Evolutionary conservation across 2,329 filamentous ascomycete genomes (phyloP).

Genomic region (Coniochaeta sp.): DNA sequence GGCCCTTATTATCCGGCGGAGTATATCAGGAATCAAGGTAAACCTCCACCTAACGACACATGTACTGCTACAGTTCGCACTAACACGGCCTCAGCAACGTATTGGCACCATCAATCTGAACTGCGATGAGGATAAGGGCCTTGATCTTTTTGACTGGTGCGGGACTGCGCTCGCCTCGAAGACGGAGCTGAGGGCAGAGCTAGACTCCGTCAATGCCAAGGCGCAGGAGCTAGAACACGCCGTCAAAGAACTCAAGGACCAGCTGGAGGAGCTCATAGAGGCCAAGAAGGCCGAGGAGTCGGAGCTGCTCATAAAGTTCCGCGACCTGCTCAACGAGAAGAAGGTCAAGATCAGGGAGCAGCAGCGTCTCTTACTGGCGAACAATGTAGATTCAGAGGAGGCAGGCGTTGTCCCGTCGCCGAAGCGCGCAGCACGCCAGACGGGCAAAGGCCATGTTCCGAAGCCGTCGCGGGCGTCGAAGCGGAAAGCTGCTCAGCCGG

Average conservation of each 20-base stretch:
- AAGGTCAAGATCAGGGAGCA: slow-evolving; percentile 74
- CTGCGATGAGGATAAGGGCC: slow-evolving; percentile 46
- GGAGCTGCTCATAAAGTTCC: slow-evolving; percentile 61
- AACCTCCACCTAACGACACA: slow-evolving; percentile 11
- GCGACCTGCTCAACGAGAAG: slow-evolving; percentile 67
- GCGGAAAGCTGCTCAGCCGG: slow-evolving; percentile 37
- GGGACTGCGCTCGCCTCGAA: slow-evolving; percentile 46
- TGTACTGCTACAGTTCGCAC: background rate
- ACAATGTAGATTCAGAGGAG: background rate
- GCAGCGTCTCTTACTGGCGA: slow-evolving; percentile 45
- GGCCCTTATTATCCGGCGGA: slow-evolving; percentile 58
- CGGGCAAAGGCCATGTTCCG: background rate
- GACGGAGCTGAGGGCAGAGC: slow-evolving; percentile 32
- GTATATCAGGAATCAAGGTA: slow-evolving; percentile 63
- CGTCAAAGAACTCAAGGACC: slow-evolving; percentile 50
- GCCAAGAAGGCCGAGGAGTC: slow-evolving; percentile 62
- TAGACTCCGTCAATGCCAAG: slow-evolving; percentile 33
- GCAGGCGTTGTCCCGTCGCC: slow-evolving; percentile 13
- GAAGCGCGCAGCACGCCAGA: slow-evolving; percentile 12
- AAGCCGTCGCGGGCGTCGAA: slow-evolving; percentile 36
- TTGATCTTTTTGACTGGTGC: slow-evolving; percentile 67
- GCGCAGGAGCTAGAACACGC: slow-evolving; percentile 43
- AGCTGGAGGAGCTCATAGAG: slow-evolving; percentile 58
- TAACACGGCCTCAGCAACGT: slow-evolving; percentile 44
- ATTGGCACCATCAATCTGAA: slow-evolving; percentile 58